These are phyloP conservation scores for Thermoascus crustaceus DNA, from an alignment of 2,329 filamentous ascomycete genomes.

Conservation along the genomic window DNA sequence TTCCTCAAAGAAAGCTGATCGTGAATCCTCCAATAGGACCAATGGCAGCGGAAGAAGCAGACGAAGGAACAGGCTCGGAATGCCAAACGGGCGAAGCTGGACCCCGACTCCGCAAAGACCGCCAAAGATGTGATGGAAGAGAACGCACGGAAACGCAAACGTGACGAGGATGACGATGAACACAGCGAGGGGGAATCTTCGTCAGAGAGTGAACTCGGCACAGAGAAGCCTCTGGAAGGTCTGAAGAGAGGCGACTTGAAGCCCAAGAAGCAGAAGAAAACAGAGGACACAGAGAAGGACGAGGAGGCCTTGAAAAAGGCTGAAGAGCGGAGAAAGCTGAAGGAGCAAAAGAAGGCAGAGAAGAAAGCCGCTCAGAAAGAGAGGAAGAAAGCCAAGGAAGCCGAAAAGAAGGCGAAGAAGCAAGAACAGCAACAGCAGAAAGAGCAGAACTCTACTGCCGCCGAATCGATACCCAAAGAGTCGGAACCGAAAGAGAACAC, in stretches of 20 bases:
- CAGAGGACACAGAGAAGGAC: constrained; percentile 16
- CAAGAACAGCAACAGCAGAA: constrained; percentile 15
- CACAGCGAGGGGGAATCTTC: constrained; percentile 36
- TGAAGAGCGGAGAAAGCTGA: constrained; percentile 29
- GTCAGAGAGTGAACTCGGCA: constrained; percentile 37
- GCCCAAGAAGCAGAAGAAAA: constrained; percentile 50
- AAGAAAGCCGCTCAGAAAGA: constrained; percentile 29
- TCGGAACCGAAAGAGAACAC: constrained; percentile 14
- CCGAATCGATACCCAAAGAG: constrained; percentile 15
- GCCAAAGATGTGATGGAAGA: constrained; percentile 93
- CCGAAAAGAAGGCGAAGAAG: constrained; percentile 15
- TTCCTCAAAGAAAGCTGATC: constrained; percentile 5
- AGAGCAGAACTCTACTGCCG: constrained; percentile 13
- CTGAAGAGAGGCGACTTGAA: constrained; percentile 42
- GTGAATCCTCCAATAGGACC: constrained; percentile 51
- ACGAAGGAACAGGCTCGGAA: constrained; percentile 79
- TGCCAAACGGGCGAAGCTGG: constrained; percentile 79
- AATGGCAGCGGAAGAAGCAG: constrained; percentile 94
- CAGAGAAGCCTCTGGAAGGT: constrained; percentile 53
- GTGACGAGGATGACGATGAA: constrained; percentile 55
- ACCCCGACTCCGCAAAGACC: constrained; percentile 82
- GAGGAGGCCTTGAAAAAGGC: constrained; percentile 19
- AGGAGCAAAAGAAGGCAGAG: constrained; percentile 39
- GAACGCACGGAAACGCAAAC: constrained; percentile 69
- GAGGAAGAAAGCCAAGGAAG: constrained; percentile 34